These are phyloP conservation scores for Capronia epimyces DNA, from an alignment of 2,329 filamentous ascomycete genomes.

Conservation along the genomic window DNA sequence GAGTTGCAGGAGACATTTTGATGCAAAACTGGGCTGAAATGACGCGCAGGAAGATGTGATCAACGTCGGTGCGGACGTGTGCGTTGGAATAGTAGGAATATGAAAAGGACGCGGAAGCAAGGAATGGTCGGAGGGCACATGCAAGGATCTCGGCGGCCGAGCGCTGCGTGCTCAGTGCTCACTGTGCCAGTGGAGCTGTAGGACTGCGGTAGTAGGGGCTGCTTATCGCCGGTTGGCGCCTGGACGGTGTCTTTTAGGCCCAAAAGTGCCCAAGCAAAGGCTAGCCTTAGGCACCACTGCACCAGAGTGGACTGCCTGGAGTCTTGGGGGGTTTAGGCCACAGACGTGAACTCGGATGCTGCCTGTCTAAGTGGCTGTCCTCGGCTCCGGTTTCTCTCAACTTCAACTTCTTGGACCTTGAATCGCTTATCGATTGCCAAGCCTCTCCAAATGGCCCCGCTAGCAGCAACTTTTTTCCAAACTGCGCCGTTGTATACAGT, in stretches of 20 bases:
- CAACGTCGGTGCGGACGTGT: background rate
- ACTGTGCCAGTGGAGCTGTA: too few relatives aligned
- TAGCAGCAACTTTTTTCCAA: background rate
- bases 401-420: too few relatives aligned
- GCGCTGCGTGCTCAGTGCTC: background rate
- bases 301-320: too few relatives aligned
- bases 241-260: background rate
- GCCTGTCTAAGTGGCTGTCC: background rate
- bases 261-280: background rate
- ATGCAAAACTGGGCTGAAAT: background rate
- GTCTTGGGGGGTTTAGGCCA: too few relatives aligned
- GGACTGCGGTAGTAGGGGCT: too few relatives aligned
- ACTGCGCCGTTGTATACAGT: background rate
- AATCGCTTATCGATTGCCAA: conserved; percentile 1
- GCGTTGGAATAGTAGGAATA: too few relatives aligned
- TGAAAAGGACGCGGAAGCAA: conserved; percentile 8
- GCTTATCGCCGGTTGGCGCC: background rate
- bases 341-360: too few relatives aligned
- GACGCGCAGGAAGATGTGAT: background rate
- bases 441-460: background rate
- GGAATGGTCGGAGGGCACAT: conserved; percentile 13
- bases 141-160: conserved; percentile 6
- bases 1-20: background rate
- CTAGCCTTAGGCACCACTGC: background rate
- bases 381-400: background rate